Conservation (phyloP, 192 early-diverging fungal genomes). For the Funneliformis geosporum region DNA sequence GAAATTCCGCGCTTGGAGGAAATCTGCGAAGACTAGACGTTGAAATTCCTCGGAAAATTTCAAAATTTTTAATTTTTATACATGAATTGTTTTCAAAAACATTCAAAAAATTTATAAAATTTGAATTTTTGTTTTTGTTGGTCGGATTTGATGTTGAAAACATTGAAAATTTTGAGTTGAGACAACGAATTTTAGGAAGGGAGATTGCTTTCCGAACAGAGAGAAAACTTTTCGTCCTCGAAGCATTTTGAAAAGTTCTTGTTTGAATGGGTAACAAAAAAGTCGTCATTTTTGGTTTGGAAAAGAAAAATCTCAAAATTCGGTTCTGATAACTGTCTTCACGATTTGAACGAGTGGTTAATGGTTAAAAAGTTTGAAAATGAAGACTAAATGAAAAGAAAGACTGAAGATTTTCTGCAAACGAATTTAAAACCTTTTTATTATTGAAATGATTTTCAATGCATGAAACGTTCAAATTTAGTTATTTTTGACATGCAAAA, state of each 20-base stretch:
- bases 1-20: neutral
- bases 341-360: too few species aligned
- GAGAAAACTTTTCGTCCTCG: neutral
- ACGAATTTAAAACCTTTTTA: too few species aligned
- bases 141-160: neutral
- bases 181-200: neutral
- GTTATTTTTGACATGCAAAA: too few species aligned
- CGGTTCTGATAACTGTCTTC: too few species aligned
- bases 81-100: neutral
- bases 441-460: too few species aligned
- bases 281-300: neutral
- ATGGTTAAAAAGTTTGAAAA: too few species aligned
- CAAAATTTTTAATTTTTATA: neutral
- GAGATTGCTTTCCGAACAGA: neutral
- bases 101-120: neutral
- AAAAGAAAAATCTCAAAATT: too few species aligned
- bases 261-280: neutral
- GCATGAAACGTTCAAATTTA: too few species aligned
- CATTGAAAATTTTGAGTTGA: neutral
- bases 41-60: neutral
- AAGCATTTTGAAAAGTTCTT: neutral
- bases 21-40: neutral
- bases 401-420: too few species aligned
- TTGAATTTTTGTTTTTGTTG: neutral
- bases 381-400: too few species aligned